A percentile compares a stretch with the other conserved stretches of the same genome.
Evolutionary conservation across 2,329 filamentous ascomycete genomes (phyloP).

Genomic region (Mycosphaerella sp.): DNA sequence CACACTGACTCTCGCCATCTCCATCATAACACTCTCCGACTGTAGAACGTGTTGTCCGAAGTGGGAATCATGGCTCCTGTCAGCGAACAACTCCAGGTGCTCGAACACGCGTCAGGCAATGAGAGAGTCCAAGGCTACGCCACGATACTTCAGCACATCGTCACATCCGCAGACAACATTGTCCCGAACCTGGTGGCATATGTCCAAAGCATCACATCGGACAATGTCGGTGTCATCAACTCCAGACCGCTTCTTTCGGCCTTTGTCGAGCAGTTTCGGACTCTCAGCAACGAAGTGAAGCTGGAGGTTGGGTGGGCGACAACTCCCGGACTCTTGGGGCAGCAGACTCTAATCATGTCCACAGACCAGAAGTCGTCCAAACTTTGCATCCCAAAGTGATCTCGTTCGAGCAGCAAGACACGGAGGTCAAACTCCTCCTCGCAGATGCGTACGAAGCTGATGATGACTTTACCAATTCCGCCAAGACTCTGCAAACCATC

Average conservation of each 20-base stretch:
- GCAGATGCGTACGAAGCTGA: constrained; percentile 76
- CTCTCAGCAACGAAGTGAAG: constrained; percentile 59
- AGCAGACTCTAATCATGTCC: background rate
- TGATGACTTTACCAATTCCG: constrained; percentile 74
- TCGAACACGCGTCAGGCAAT: constrained; percentile 12
- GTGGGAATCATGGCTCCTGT: constrained; percentile 5
- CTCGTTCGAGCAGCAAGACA: constrained; percentile 80
- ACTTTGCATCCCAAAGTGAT: constrained; percentile 61
- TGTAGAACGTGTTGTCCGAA: too few species aligned
- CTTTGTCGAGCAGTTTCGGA: constrained; percentile 59
- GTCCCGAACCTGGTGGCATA: constrained; percentile 61
- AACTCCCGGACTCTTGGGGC: background rate
- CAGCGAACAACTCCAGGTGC: constrained; percentile 9
- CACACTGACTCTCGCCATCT: background rate
- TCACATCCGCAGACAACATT: constrained; percentile 44
- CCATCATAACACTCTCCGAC: too few species aligned
- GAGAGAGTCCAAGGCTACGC: constrained; percentile 48
- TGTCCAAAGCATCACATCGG: constrained; percentile 56
- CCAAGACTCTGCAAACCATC: constrained; percentile 72
- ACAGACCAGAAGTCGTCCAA: constrained; percentile 58
- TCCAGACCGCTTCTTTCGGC: constrained; percentile 63
- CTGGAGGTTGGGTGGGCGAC: constrained; percentile 56
- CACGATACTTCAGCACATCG: constrained; percentile 52
- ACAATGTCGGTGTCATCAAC: constrained; percentile 68
- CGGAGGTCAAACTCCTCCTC: constrained; percentile 69